phyloP scores from a whole-genome alignment of 192 early-diverging fungal genomes.

The Lunasporangiospora selenospora region DNA sequence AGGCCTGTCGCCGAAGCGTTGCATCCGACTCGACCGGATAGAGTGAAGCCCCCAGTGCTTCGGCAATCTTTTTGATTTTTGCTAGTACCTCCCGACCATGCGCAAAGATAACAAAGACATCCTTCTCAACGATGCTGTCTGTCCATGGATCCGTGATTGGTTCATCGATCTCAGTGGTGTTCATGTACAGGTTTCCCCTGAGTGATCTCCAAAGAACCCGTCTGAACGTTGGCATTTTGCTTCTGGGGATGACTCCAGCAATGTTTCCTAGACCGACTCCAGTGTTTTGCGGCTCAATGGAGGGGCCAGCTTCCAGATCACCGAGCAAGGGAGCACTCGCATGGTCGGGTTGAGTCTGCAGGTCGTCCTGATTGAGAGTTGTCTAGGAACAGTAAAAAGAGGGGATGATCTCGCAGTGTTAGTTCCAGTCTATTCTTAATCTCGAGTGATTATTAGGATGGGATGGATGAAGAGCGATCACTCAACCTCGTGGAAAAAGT shows the following conservation, averaged over 20 bases:
- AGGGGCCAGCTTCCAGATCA: constrained; percentile 57
- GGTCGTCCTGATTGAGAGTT: constrained; percentile 48
- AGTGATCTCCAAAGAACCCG: constrained; percentile 96
- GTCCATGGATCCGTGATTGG: constrained; percentile 84
- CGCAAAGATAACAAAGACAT: constrained; percentile 96
- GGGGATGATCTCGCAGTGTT: not conserved
- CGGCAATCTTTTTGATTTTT: constrained; percentile 89
- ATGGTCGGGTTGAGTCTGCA: constrained; percentile 58
- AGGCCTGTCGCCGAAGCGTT: constrained; percentile 82
- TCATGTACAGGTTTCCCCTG: constrained; percentile 97
- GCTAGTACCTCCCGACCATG: constrained; percentile 85
- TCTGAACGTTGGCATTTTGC: constrained; percentile 88
- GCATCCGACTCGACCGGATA: constrained; percentile 82
- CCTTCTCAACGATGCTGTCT: constrained; percentile 88
- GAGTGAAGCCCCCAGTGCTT: constrained; percentile 90
- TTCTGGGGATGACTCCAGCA: constrained; percentile 91
- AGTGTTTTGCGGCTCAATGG: constrained; percentile 15
- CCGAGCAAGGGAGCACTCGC: constrained; percentile 65
- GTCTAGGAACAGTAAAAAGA: constrained; percentile 29
- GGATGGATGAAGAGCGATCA: not conserved
- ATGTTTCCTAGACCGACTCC: constrained; percentile 82
- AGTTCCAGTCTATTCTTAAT: not conserved
- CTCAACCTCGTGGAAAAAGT: constrained; percentile 80
- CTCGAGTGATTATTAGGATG: not conserved
- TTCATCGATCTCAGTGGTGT: constrained; percentile 92